Evolutionary conservation across 371 early-diverging fungal genomes (phyloP), one percentile per base, ranked within the genome.

Genomic region (Actinomortierella ambigua): DNA sequence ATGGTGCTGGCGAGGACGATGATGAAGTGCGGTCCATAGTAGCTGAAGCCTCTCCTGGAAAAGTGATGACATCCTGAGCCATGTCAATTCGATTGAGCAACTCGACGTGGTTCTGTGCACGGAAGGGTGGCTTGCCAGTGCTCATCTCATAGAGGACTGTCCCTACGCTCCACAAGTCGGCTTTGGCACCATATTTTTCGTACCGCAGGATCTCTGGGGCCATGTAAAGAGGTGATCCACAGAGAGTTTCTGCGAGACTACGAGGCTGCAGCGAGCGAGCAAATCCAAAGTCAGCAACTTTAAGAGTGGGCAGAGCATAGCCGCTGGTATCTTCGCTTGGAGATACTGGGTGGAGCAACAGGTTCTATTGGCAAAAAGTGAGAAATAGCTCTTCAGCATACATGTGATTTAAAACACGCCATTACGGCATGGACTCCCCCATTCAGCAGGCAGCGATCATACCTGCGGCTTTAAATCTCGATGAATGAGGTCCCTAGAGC

Each of bases 271-370:
- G 77, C 24, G 88, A 88, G 13, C 98, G 82, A 9, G 98, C 97
- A 79, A 98, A 98, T 17, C 98, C 98, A 80, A 98, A 98, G 73
- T 98, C 98, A 6, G 96, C 98, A 13, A 98, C 86, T 69, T 98
- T 97, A 5, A 98, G 77, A 6, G 79, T 62, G 0, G 95, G 95
- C 18, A 94, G 67, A 20, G 61, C 68, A 50, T 69, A 68, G 75
- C 78, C 51, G 69, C 57, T 46, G 15, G 81, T 80, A 28, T 75
- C 61, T 56, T 65, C 62, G 49, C 68, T 67, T 46, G 70, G 61
- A 11, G 78, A 62, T 26, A 84, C 67, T 18, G 88, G 88, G 56
- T 81, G 81, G 17, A 94, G 76, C 15, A 95, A 76, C 6, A 95
- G 78, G 76, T 95, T 95, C 90, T 95, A 68, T 5, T 66, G 44